Conservation (phyloP, 345 rosid species). For the Isatis tinctoria region DNA sequence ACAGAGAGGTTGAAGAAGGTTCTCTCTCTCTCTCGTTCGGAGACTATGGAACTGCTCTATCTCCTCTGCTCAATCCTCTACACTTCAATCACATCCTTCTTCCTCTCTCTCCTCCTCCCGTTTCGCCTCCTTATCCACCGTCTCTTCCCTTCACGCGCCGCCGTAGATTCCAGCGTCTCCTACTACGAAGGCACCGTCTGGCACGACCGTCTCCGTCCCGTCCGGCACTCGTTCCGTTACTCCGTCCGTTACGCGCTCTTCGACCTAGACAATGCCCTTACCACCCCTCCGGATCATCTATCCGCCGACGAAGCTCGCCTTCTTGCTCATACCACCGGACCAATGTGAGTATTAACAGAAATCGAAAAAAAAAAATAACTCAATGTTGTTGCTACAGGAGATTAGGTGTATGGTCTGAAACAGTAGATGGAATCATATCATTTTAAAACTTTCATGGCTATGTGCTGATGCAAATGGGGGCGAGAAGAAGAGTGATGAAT, state of each 20-base stretch:
- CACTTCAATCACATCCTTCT: conserved; percentile 37
- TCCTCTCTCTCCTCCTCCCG: conserved; percentile 46
- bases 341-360: conserved; percentile 39
- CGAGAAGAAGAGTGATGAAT: not conserved
- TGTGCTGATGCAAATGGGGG: not conserved
- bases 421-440: not conserved
- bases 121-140: conserved; percentile 34
- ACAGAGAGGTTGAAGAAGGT: not conserved
- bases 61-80: conserved; percentile 44
- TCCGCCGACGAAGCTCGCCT: conserved; percentile 68
- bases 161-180: conserved; percentile 13
- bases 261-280: conserved; percentile 52
- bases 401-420: not conserved
- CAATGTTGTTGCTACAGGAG: too few relatives aligned
- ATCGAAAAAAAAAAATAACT: too few relatives aligned
- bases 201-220: conserved; percentile 87
- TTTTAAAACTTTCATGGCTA: not conserved
- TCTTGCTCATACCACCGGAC: conserved; percentile 53
- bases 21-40: not conserved
- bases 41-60: conserved; percentile 44
- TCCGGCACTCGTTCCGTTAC: conserved; percentile 64
- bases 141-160: conserved; percentile 18
- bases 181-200: conserved; percentile 79
- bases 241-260: conserved; percentile 71
- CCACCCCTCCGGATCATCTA: conserved; percentile 56